phyloP scores from a whole-genome alignment of 225 moss, liverwort and hornwort species.

The Straminergon stramineum region DNA sequence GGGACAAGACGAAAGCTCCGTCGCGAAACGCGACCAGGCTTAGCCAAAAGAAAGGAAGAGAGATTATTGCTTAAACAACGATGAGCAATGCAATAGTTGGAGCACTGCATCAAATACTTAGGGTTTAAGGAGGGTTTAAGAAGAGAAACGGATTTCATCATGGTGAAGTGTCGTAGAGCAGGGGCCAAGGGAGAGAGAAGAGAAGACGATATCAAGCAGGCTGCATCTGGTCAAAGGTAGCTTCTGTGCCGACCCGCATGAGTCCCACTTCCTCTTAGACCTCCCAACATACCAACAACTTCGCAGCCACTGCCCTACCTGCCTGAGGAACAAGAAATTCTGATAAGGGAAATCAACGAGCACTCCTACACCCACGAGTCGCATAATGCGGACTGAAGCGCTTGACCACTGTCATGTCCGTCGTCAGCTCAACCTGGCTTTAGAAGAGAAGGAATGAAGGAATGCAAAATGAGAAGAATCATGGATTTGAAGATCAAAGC shows the following conservation, averaged over 20 bases:
- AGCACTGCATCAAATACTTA: not conserved
- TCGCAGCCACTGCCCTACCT: not conserved
- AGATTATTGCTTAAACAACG: not conserved
- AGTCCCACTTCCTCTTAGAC: not conserved
- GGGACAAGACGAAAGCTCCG: constrained; percentile 10
- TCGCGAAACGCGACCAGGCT: not conserved
- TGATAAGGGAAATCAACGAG: not conserved
- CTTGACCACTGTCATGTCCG: not conserved
- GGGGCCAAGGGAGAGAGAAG: not conserved
- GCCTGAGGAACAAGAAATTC: not conserved
- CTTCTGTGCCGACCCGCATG: not conserved
- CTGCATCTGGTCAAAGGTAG: not conserved
- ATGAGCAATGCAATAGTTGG: not conserved
- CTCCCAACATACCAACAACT: not conserved
- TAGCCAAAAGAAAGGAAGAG: not conserved
- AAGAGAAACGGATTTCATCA: constrained; percentile 25
- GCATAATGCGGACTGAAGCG: not conserved
- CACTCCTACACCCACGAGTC: not conserved
- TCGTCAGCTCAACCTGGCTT: not conserved
- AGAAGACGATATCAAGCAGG: constrained; percentile 1
- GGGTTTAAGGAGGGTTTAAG: constrained; percentile 36
- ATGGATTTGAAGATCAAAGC: no score
- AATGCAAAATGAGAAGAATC: not conserved
- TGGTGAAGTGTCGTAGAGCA: not conserved
- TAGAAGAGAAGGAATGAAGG: not conserved